phyloP scores from a whole-genome alignment of 2,329 filamentous ascomycete species.

The Pleomassaria siparia region DNA sequence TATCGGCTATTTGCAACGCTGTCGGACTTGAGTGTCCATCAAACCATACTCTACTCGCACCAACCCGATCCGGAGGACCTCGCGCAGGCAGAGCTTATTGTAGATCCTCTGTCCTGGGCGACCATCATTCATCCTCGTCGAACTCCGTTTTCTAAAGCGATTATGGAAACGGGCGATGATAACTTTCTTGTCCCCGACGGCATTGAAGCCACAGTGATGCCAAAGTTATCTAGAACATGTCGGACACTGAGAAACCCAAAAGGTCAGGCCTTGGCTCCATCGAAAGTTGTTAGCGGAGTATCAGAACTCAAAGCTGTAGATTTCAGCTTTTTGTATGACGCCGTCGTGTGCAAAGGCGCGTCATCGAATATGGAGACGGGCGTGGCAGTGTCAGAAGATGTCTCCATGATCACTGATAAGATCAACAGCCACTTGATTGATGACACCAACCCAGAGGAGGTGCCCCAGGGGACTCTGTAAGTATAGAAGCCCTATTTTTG shows the following conservation, averaged over 20 bases:
- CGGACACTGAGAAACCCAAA: slow-evolving; percentile 8
- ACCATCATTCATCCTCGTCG: slow-evolving; percentile 9
- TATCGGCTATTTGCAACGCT: slow-evolving; percentile 26
- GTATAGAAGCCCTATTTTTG: neutral
- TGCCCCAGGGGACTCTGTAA: slow-evolving; percentile 18
- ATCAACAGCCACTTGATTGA: slow-evolving; percentile 16
- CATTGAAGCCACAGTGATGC: slow-evolving; percentile 10
- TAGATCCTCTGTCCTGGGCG: slow-evolving; percentile 24
- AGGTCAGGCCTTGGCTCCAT: neutral
- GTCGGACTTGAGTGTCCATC: slow-evolving; percentile 28
- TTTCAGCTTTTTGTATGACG: slow-evolving; percentile 15
- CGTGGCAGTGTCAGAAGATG: slow-evolving; percentile 9
- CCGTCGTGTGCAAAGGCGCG: slow-evolving; percentile 7
- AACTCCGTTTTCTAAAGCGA: slow-evolving; percentile 1
- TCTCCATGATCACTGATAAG: slow-evolving; percentile 14
- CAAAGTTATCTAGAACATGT: slow-evolving; percentile 10
- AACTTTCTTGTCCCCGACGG: slow-evolving; percentile 35
- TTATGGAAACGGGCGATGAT: slow-evolving; percentile 17
- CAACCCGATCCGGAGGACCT: slow-evolving; percentile 1
- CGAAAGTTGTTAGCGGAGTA: neutral
- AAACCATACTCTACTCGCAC: slow-evolving; percentile 21
- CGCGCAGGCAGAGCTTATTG: neutral
- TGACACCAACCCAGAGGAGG: slow-evolving; percentile 4
- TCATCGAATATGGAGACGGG: neutral
- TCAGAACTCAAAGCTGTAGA: slow-evolving; percentile 4